A percentile compares a stretch with the other conserved stretches of the same genome.
Conservation (phyloP, 1,284 basidiomycete species). For the Stereum hirsutum region DNA sequence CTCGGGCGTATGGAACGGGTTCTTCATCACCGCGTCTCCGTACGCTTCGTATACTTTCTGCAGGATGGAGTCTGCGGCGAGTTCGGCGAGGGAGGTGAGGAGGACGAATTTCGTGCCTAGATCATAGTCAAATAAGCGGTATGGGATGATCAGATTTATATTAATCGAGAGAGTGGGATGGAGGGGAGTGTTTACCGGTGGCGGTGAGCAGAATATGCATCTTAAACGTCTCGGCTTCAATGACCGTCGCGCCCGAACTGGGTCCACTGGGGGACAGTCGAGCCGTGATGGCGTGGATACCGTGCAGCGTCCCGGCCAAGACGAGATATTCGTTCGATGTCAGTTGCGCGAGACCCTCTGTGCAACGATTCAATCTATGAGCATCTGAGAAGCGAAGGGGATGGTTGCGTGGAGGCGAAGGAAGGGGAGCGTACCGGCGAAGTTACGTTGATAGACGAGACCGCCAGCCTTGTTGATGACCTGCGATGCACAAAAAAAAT, state of each 20-base stretch:
- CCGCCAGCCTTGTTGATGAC: slow-evolving; percentile 99
- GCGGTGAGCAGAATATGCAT: slow-evolving; percentile 83
- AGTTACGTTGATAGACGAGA: slow-evolving; percentile 88
- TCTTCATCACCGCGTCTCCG: slow-evolving; percentile 96
- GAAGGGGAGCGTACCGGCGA: slow-evolving; percentile 53
- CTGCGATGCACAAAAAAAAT: too few relatives aligned
- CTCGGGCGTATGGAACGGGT: slow-evolving; percentile 97
- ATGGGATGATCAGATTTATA: neutral
- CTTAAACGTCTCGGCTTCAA: slow-evolving; percentile 92
- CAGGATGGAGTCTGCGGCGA: slow-evolving; percentile 62
- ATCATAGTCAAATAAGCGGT: slow-evolving; percentile 1
- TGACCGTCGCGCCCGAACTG: slow-evolving; percentile 85
- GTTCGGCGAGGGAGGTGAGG: slow-evolving; percentile 72
- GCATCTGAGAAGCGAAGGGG: neutral
- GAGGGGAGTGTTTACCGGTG: slow-evolving; percentile 56
- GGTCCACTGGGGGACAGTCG: slow-evolving; percentile 78
- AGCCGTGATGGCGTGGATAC: slow-evolving; percentile 96
- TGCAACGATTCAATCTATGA: slow-evolving; percentile 5
- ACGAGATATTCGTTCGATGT: slow-evolving; percentile 98
- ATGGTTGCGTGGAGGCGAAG: too few relatives aligned
- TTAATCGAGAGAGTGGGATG: neutral
- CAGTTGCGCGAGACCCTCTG: slow-evolving; percentile 81
- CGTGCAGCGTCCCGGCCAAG: slow-evolving; percentile 93
- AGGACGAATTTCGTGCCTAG: slow-evolving; percentile 97
- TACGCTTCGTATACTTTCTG: slow-evolving; percentile 87